phyloP scores from a whole-genome alignment of 108 stramenopile genomes.

The Epithemia pelagica region DNA sequence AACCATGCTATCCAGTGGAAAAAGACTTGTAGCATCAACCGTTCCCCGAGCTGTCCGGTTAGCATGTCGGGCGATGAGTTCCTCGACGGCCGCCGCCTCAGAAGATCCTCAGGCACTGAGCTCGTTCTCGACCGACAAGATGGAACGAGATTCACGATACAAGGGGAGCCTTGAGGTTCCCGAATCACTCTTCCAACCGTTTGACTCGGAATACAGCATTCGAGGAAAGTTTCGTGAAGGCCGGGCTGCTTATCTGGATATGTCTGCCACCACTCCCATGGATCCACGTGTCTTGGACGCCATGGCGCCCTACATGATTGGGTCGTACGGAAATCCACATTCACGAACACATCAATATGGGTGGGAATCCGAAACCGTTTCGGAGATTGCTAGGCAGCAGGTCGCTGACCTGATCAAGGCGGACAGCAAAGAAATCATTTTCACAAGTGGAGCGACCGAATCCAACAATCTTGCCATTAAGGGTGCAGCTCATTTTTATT shows the following conservation, averaged over 20 bases:
- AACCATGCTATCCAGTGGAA: background rate
- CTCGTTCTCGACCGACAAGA: constrained; percentile 40
- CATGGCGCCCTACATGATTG: constrained; percentile 96
- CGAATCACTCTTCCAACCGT: constrained; percentile 20
- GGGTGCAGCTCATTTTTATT: constrained; percentile 94
- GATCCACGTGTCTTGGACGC: constrained; percentile 98
- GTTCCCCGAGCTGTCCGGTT: background rate
- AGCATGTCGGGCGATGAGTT: background rate
- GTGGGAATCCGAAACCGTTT: constrained; percentile 93
- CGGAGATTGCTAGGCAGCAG: constrained; percentile 85
- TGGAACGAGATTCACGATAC: constrained; percentile 47
- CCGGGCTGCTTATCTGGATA: constrained; percentile 82
- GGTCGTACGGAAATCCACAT: constrained; percentile 96
- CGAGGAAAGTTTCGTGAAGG: constrained; percentile 67
- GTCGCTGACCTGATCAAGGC: constrained; percentile 90
- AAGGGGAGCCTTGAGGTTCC: constrained; percentile 31
- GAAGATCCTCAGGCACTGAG: background rate
- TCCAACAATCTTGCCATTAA: constrained; percentile 97
- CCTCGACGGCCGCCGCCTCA: background rate
- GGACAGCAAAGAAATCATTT: constrained; percentile 92
- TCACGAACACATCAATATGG: constrained; percentile 96
- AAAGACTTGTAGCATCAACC: background rate
- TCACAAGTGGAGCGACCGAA: constrained; percentile 98
- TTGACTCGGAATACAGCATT: constrained; percentile 36
- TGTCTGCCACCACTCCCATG: constrained; percentile 93